Base-by-base conservation (phyloP, 2,329 filamentous ascomycete species). In the Hymenoscyphus linearis region DNA sequence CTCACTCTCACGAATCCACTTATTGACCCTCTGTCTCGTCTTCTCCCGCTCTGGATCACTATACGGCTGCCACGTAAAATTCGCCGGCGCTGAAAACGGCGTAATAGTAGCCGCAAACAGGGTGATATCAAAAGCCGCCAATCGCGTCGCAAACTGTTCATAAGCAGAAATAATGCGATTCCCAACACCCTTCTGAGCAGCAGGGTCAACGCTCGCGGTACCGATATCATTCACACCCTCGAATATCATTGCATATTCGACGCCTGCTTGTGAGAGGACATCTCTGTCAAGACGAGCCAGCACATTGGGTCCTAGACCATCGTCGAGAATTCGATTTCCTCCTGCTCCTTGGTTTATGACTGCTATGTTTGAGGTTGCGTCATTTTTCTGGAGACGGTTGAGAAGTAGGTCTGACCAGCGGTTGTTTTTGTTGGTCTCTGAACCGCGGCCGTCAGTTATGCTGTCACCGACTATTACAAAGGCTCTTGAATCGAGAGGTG, bases 201-300 rank as follows among this genome's bases (percentile, higher is more conserved):
- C 72, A 1, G 74, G 54, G 25, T 80, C 80, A 0, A 79, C 67
- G 1, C 74, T 73, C 0, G 78, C 80, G 1, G 72, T 75, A 3
- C 86, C 86, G 60, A 90, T 88, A 68, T 89, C 86, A 68, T 89
- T 88, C 31, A 89, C 85, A 22, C 86, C 86, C 71, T 87, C 84
- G 70, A 88, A 89, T 40, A 89, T 78, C 75, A 89, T 79, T 25
- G 82, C 82, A 68, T 86, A 88, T 66, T 77, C 77, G 2, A 85
- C 80, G 3, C 82, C 82, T 0, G 81, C 77, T 35, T 84, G 81
- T 0, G 80, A 72, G 1, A 89, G 76, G 1, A 87, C 80, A 69
- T 89, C 86, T n/a, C 86, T 80, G 69, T 86, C 81, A 64, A 88
- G 80, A 4, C 86, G 82, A 47, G 79, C 76, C 35, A 87, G 74